Conservation (phyloP, 495 filamentous ascomycete genomes). For the Aspergillus homomorphus region DNA sequence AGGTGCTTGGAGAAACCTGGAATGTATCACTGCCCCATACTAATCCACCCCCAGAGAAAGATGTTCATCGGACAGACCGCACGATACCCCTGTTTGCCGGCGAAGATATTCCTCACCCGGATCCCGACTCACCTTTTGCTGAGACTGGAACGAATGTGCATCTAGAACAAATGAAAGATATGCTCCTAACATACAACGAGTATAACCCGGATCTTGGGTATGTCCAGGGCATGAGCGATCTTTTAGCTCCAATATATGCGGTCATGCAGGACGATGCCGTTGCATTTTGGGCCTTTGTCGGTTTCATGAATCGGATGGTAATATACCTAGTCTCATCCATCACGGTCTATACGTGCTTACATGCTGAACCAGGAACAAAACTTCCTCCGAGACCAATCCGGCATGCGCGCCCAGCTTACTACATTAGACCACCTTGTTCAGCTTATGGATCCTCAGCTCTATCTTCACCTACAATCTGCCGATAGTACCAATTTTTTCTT, state of each 20-base stretch:
- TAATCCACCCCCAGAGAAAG: conserved; percentile 68
- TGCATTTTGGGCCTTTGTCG: conserved; percentile 95
- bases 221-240: conserved; percentile 97
- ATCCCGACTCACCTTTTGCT: conserved; percentile 93
- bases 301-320: conserved; percentile 93
- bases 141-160: conserved; percentile 92
- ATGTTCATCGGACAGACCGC: conserved; percentile 95
- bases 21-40: not conserved
- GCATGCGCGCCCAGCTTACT: conserved; percentile 88
- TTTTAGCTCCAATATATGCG: conserved; percentile 92
- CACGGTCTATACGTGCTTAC: conserved; percentile 4
- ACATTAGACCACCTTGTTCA: conserved; percentile 91
- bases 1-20: conserved; percentile 35
- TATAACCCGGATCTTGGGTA: conserved; percentile 92
- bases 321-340: not conserved
- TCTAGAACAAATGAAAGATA: conserved; percentile 97
- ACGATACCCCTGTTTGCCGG: conserved; percentile 89
- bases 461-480: conserved; percentile 80
- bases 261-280: conserved; percentile 95
- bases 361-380: conserved; percentile 67
- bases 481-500: conserved; percentile 99
- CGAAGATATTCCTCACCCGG: conserved; percentile 96
- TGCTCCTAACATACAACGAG: conserved; percentile 97
- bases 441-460: conserved; percentile 93
- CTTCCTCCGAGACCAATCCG: conserved; percentile 91